Percentiles rank a stretch among this genome's conserved stretches.
Evolutionary conservation across 345 rosid genomes (phyloP).

Genomic region (Lepidium aucheri): DNA sequence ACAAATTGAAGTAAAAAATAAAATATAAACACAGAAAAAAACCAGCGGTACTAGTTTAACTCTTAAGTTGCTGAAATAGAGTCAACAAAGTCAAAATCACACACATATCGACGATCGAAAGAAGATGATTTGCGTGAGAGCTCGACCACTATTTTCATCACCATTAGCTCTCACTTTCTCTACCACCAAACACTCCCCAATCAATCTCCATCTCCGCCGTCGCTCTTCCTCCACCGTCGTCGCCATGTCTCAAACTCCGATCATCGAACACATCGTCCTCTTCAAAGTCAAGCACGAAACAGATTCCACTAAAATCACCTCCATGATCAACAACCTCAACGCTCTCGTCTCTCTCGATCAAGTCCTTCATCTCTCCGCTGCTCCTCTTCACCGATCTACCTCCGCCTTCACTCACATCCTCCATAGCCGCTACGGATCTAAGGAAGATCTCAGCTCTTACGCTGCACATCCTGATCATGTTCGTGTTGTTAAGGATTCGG

Average conservation of each 20-base stretch:
- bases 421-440: conserved; percentile 80
- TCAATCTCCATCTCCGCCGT: conserved; percentile 2
- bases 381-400: conserved; percentile 37
- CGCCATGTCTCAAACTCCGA: conserved; percentile 34
- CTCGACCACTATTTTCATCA: conserved; percentile 11
- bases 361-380: conserved; percentile 66
- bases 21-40: no score
- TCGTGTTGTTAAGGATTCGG: conserved; percentile 48
- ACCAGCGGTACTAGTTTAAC: no score
- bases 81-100: background rate
- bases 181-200: background rate
- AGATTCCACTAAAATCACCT: conserved; percentile 37
- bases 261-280: conserved; percentile 80
- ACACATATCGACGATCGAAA: background rate
- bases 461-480: conserved; percentile 61
- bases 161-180: conserved; percentile 16
- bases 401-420: conserved; percentile 79
- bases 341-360: conserved; percentile 47
- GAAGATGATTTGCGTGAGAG: conserved; percentile 18
- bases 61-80: background rate
- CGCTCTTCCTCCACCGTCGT: conserved; percentile 23
- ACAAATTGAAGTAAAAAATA: no score
- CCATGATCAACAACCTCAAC: conserved; percentile 65
- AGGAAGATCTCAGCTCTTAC: conserved; percentile 50
- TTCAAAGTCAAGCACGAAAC: conserved; percentile 67